Base-by-base conservation (phyloP, 1,284 basidiomycete species). In the Apiotrichum laibachii region DNA sequence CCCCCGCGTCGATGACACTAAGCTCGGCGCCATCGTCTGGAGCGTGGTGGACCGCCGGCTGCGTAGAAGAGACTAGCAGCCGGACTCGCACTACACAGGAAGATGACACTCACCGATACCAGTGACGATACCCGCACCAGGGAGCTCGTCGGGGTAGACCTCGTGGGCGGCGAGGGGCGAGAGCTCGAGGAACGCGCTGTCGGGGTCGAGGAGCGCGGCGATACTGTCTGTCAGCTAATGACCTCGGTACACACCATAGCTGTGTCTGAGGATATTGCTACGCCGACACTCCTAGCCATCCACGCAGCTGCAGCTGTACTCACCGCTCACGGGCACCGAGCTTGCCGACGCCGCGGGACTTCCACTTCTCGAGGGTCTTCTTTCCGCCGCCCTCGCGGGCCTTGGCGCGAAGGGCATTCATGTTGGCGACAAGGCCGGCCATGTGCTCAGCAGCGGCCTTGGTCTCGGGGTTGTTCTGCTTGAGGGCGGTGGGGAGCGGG, bases 51-150 rank as follows among this genome's bases (percentile, higher is more conserved):
- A n/a, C n/a, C n/a, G n/a, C n/a, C n/a, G n/a, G n/a, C n/a, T n/a
- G n/a, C n/a, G n/a, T n/a, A n/a, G n/a, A n/a, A n/a, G n/a, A n/a
- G n/a, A n/a, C n/a, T n/a, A n/a, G n/a, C n/a, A n/a, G n/a, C n/a
- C n/a, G 11, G 42, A 2, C 26, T 31, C 8, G 18, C 42, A 10
- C n/a, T 16, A 44, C n/a, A n/a, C n/a, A n/a, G n/a, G n/a, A 6
- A 11, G 0, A 35, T 11, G 10, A 15, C 6, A 62, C 56, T 86
- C 80, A 43, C 86, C 86, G 65, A 97, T 89, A 34, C 93, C 93
- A 7, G 92, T 92, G 65, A 97, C 89, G 59, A 97, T 84, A 18
- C 93, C 93, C 1, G 90, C 94, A 0, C 88, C 90, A 13, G 93
- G 92, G 40, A 97, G 85, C 46, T 82, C 80, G 66, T 93, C 86